These are phyloP conservation scores for Neonectria ditissima DNA, from an alignment of 2,329 filamentous ascomycete genomes.

Conservation along the genomic window DNA sequence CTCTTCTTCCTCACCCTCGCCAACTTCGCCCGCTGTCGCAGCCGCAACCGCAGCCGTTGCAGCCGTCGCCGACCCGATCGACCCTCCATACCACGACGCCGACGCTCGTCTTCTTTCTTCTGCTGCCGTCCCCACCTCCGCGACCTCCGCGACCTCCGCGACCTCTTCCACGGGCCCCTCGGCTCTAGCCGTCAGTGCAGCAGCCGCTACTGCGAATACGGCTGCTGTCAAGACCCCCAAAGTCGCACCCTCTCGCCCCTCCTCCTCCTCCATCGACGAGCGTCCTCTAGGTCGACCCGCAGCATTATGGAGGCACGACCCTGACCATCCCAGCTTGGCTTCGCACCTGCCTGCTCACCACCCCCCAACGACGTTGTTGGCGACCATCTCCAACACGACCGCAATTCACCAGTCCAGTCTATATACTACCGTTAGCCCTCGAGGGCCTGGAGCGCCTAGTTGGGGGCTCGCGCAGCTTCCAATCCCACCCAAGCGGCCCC, in stretches of 20 bases:
- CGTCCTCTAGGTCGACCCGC: constrained; percentile 25
- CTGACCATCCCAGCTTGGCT: constrained; percentile 36
- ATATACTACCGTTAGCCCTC: constrained; percentile 30
- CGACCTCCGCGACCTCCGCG: constrained; percentile 14
- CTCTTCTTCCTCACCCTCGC: constrained; percentile 33
- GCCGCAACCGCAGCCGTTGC: background rate
- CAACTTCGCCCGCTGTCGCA: constrained; percentile 21
- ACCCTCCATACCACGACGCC: constrained; percentile 26
- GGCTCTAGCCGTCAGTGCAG: background rate
- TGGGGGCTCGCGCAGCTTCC: constrained; percentile 35
- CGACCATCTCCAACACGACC: constrained; percentile 29
- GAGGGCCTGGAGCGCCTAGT: constrained; percentile 30
- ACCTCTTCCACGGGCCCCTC: constrained; percentile 4
- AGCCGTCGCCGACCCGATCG: constrained; percentile 28
- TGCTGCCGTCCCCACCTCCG: constrained; percentile 22
- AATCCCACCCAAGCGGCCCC: constrained; percentile 44
- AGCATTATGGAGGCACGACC: constrained; percentile 40
- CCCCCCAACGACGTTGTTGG: constrained; percentile 20
- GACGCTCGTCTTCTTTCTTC: constrained; percentile 19
- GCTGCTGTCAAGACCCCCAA: constrained; percentile 25
- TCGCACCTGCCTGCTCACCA: constrained; percentile 33
- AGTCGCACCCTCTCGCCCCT: constrained; percentile 12
- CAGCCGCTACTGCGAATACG: constrained; percentile 25
- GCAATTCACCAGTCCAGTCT: constrained; percentile 39
- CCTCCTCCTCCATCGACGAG: constrained; percentile 32